Evolutionary conservation across 2,329 filamentous ascomycete genomes (phyloP), one percentile per base, ranked within the genome.

Genomic region (Alternaria ethzedia): DNA sequence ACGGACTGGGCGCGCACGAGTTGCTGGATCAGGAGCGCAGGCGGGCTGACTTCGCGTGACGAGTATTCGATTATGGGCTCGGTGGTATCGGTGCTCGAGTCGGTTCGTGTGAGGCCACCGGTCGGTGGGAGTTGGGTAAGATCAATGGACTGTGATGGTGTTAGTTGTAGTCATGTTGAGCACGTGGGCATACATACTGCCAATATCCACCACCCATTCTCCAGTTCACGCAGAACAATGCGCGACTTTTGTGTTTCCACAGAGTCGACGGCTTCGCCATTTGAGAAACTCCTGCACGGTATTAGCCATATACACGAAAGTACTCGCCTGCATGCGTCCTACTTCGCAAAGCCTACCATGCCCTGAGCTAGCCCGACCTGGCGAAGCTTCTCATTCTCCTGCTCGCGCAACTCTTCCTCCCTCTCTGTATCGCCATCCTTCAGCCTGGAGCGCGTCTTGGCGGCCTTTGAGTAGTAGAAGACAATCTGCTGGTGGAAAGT

Each of bases 281-380:
- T 86, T 3, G 94, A 91, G 80, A 99, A 99, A 73, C 90, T 94
- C 76, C 90, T 28, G 25, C 25, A 26, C 25, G 25, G 25, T 26
- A 26, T 26, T 26, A 26, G 25, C 25, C 25, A 26, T 26, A 26
- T 26, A 26, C 25, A 26, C 25, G 23, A 54, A 13, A 43, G 47
- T 28, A 21, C 21, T 54, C 20, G 21, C 32, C 13, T 56, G 45
- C 62, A 61, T 59, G 54, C 43, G 59, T 55, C 60, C 36, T 81
- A 90, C 87, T 65, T 69, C 23, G 92, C 92, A 82, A 99, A 99
- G 78, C 90, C 92, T 63, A 97, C 91, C 91, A 98, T 97, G 77
- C 94, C 96, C 83, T 99, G 96, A 44, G 96, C 96, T 67, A 99
- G 88, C 41, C 96, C 96, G 77, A 99, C 94, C 84, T 97, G 94